Conservation (phyloP, 1,284 basidiomycete species). For the Moesziomyces aphidis region DNA sequence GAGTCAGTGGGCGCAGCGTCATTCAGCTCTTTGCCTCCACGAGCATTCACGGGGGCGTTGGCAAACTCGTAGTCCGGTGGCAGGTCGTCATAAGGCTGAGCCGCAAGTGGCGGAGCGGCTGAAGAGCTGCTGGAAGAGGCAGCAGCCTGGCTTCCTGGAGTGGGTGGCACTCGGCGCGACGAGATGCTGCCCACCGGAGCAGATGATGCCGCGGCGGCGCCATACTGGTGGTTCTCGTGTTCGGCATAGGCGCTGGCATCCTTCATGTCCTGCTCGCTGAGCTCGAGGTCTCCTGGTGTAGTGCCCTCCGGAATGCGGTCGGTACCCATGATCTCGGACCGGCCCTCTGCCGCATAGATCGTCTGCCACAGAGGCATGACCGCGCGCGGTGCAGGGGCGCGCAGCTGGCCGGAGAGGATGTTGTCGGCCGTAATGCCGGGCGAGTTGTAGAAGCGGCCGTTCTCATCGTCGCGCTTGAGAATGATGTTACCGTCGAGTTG, state of each 20-base stretch:
- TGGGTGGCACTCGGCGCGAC: slow-evolving; percentile 12
- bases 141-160: not conserved
- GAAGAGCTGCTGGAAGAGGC: slow-evolving; percentile 5
- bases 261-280: slow-evolving; percentile 52
- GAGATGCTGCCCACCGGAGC: slow-evolving; percentile 25
- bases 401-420: slow-evolving; percentile 53
- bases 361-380: slow-evolving; percentile 62
- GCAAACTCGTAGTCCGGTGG: slow-evolving; percentile 53
- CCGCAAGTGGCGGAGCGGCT: not conserved
- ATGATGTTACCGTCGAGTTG: slow-evolving; percentile 66
- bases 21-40: slow-evolving; percentile 30
- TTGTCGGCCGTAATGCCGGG: slow-evolving; percentile 45
- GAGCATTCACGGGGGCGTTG: slow-evolving; percentile 27
- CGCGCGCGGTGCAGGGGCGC: slow-evolving; percentile 31
- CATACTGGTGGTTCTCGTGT: slow-evolving; percentile 15
- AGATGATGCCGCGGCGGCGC: not conserved
- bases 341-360: slow-evolving; percentile 60
- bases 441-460: slow-evolving; percentile 56
- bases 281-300: slow-evolving; percentile 55
- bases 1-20: slow-evolving; percentile 5
- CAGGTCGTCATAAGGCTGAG: slow-evolving; percentile 31
- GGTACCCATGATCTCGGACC: slow-evolving; percentile 54
- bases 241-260: slow-evolving; percentile 34
- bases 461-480: slow-evolving; percentile 60
- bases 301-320: slow-evolving; percentile 54